phyloP scores from a whole-genome alignment of 768 basidiomycete species.

The Calocera cornea region DNA sequence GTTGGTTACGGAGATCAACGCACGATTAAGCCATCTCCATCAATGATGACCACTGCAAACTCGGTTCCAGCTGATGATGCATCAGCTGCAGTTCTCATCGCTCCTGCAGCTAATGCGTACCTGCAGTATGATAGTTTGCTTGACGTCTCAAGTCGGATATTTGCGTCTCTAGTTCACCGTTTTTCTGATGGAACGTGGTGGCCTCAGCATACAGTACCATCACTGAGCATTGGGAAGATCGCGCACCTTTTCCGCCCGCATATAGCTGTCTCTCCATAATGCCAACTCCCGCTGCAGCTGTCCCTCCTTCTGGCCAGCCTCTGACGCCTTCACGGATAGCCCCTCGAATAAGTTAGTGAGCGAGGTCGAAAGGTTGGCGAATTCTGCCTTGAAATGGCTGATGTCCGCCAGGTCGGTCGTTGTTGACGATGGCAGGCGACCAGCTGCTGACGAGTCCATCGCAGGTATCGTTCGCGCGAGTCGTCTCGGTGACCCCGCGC shows the following conservation, averaged over 20 bases:
- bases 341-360: neutral
- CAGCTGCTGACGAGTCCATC: neutral
- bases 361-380: neutral
- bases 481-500: neutral
- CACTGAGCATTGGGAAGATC: neutral
- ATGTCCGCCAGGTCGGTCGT: neutral
- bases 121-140: neutral
- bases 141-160: neutral
- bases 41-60: neutral
- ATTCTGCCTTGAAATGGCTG: neutral
- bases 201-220: neutral
- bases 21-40: neutral
- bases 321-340: neutral
- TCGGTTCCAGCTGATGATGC: neutral
- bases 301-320: neutral
- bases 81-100: neutral
- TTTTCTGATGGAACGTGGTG: neutral
- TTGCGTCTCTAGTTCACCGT: neutral
- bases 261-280: constrained; percentile 3
- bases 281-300: neutral
- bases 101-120: neutral
- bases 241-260: neutral
- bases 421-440: neutral
- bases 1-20: neutral
- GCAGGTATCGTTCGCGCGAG: neutral